Conservation (phyloP, 2,329 filamentous ascomycete genomes). For the Cryphonectria japonica region DNA sequence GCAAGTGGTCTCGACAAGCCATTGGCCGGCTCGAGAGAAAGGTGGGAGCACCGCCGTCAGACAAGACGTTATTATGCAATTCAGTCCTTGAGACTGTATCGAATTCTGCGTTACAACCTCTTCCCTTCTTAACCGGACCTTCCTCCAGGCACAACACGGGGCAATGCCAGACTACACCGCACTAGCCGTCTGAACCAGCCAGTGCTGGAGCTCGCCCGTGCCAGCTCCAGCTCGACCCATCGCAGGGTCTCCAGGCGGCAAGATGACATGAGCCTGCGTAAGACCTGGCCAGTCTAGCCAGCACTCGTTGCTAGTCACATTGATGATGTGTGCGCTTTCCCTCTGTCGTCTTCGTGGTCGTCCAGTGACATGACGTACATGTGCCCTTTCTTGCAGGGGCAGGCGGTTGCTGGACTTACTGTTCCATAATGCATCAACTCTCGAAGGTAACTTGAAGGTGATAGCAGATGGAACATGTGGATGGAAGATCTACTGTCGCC, state of each 20-base stretch:
- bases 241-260: too few relatives aligned
- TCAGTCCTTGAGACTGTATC: background rate
- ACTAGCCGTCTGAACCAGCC: too few relatives aligned
- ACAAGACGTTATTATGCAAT: background rate
- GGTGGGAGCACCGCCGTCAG: too few relatives aligned
- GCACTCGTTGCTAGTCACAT: background rate
- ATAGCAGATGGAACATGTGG: background rate
- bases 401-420: slow-evolving; percentile 19
- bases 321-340: background rate
- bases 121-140: too few relatives aligned
- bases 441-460: background rate
- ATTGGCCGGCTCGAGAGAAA: background rate
- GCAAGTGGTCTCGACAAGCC: background rate
- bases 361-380: slow-evolving; percentile 10
- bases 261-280: background rate
- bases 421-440: background rate
- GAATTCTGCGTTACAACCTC: too few relatives aligned
- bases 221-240: too few relatives aligned
- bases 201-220: too few relatives aligned
- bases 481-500: slow-evolving; percentile 20
- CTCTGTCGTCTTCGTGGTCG: background rate
- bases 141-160: too few relatives aligned
- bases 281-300: background rate
- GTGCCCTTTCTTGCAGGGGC: background rate
- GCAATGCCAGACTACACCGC: background rate